phyloP scores from a whole-genome alignment of 257 asterid species.

The Solanum corneliomulleri region DNA sequence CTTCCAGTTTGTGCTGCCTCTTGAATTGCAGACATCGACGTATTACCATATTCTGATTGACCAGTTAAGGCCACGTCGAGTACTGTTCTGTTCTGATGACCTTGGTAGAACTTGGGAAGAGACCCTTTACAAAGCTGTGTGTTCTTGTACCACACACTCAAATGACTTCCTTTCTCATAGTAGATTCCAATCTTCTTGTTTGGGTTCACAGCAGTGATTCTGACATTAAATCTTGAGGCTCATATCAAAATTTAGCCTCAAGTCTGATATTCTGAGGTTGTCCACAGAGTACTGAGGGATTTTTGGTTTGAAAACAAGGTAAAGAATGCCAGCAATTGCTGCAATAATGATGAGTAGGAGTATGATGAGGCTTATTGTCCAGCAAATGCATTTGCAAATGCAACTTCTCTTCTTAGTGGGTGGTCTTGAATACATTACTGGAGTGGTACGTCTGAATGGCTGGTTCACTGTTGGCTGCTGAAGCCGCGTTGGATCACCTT shows the following conservation, averaged over 20 bases:
- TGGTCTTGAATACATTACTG: slow-evolving; percentile 12
- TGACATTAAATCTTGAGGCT: slow-evolving; percentile 66
- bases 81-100: slow-evolving; percentile 59
- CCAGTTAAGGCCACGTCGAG: slow-evolving; percentile 50
- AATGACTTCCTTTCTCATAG: slow-evolving; percentile 69
- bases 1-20: slow-evolving; percentile 76
- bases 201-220: slow-evolving; percentile 67
- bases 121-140: slow-evolving; percentile 68
- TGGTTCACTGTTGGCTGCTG: slow-evolving; percentile 6
- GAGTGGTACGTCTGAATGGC: slow-evolving; percentile 12
- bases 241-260: slow-evolving; percentile 60
- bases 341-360: slow-evolving; percentile 48
- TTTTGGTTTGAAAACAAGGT: slow-evolving; percentile 65
- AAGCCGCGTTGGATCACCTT: slow-evolving; percentile 10
- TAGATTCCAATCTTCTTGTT: slow-evolving; percentile 82
- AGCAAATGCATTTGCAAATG: slow-evolving; percentile 67
- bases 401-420: slow-evolving; percentile 22
- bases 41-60: slow-evolving; percentile 53
- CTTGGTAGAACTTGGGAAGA: slow-evolving; percentile 74
- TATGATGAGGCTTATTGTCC: slow-evolving; percentile 55
- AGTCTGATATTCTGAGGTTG: slow-evolving; percentile 63
- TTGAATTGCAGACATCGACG: slow-evolving; percentile 69
- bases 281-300: slow-evolving; percentile 73
- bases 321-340: slow-evolving; percentile 50
- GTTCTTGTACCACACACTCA: slow-evolving; percentile 74